phyloP scores from a whole-genome alignment of 805 yeast genomes.

The Kodamaea neixiangensis region DNA sequence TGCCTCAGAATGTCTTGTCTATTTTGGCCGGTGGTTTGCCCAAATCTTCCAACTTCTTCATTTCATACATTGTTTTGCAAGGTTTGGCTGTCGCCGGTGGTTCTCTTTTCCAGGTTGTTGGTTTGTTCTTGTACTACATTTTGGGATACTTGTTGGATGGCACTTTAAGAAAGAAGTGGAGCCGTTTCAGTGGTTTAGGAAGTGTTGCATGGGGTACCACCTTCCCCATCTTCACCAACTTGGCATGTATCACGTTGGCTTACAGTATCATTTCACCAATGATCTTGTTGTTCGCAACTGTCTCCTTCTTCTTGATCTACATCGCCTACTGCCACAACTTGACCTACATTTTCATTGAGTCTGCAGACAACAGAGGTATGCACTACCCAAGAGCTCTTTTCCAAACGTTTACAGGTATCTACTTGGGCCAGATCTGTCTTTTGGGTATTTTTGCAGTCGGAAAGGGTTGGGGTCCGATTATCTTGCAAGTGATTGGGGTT shows the following conservation, averaged over 20 bases:
- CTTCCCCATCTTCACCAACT: constrained; percentile 73
- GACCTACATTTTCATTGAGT: constrained; percentile 66
- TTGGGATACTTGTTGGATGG: constrained; percentile 58
- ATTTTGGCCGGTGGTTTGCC: constrained; percentile 79
- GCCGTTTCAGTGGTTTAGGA: constrained; percentile 55
- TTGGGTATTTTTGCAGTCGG: constrained; percentile 87
- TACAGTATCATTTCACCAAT: constrained; percentile 80
- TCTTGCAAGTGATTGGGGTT: constrained; percentile 66
- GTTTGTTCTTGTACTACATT: constrained; percentile 59
- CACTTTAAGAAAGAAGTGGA: constrained; percentile 69
- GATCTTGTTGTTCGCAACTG: constrained; percentile 70
- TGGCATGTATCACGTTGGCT: constrained; percentile 67
- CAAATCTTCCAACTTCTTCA: constrained; percentile 87
- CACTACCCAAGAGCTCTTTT: constrained; percentile 87
- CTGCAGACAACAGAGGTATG: constrained; percentile 75
- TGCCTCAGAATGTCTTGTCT: constrained; percentile 73
- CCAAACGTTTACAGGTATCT: constrained; percentile 87
- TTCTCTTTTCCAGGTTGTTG: constrained; percentile 66
- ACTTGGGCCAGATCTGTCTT: constrained; percentile 83
- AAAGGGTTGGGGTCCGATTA: constrained; percentile 94
- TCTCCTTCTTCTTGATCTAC: constrained; percentile 71
- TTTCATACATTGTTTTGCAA: constrained; percentile 75
- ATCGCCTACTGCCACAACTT: constrained; percentile 78
- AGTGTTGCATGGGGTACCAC: constrained; percentile 70
- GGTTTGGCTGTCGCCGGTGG: constrained; percentile 83